Evolutionary conservation across 768 basidiomycete genomes (phyloP).

Genomic region (Lactarius psammicola): DNA sequence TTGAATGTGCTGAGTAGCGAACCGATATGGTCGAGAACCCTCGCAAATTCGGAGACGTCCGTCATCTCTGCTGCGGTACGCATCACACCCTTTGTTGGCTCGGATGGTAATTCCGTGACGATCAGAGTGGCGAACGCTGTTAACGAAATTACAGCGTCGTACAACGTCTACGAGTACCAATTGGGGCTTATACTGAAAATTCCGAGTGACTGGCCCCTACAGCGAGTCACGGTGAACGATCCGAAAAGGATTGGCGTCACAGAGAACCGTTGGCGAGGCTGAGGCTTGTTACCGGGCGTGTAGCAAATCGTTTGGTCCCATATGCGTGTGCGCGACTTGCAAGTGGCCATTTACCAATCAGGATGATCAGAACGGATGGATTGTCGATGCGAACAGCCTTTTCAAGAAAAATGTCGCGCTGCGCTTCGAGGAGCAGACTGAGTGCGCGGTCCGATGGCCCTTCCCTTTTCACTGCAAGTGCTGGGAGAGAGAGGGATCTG

Average conservation of each 20-base stretch:
- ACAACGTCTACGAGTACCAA: constrained; percentile 88
- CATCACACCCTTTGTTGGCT: too few species aligned
- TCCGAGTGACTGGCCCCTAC: constrained; percentile 88
- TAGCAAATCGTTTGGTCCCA: constrained; percentile 89
- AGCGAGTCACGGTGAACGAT: constrained; percentile 84
- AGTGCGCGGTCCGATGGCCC: constrained; percentile 85
- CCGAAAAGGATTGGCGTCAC: constrained; percentile 81
- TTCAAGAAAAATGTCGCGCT: constrained; percentile 93
- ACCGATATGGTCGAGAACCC: too few species aligned
- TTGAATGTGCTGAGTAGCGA: too few species aligned
- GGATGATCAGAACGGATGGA: constrained; percentile 70
- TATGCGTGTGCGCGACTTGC: constrained; percentile 44
- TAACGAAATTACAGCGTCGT: constrained; percentile 81
- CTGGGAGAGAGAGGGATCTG: neutral
- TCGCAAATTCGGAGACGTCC: too few species aligned
- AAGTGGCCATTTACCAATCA: neutral
- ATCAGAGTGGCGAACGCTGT: constrained; percentile 72
- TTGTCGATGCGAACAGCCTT: constrained; percentile 81
- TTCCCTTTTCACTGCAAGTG: neutral
- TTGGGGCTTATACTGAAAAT: constrained; percentile 87
- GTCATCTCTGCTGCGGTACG: too few species aligned
- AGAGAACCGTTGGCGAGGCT: constrained; percentile 88
- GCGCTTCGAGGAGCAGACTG: constrained; percentile 93
- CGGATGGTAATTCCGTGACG: too few species aligned
- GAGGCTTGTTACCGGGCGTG: constrained; percentile 89